Evolutionary conservation across 2,329 filamentous ascomycete genomes (phyloP).

Genomic region (Trichophyton simii): DNA sequence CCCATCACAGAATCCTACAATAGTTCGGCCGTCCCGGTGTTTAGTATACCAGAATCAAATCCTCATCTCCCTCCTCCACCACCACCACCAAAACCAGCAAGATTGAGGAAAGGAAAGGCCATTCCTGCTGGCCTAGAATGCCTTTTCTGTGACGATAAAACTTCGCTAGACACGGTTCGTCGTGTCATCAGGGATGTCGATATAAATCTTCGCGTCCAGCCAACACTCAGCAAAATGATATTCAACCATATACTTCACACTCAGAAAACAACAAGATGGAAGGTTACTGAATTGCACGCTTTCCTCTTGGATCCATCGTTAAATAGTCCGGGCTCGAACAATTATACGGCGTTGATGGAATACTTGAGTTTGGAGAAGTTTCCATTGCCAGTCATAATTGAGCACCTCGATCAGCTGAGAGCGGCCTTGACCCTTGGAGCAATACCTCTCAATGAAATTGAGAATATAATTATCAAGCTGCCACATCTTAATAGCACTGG

Average conservation of each 20-base stretch:
- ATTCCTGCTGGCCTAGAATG: background rate
- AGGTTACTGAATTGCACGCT: conserved; percentile 17
- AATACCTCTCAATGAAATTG: conserved; percentile 24
- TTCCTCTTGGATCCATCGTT: conserved; percentile 28
- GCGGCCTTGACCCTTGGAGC: conserved; percentile 25
- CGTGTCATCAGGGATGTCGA: conserved; percentile 18
- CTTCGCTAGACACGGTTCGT: conserved; percentile 19
- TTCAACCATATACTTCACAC: conserved; percentile 22
- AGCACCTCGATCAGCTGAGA: conserved; percentile 16
- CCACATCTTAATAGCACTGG: conserved; percentile 13
- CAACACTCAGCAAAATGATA: conserved; percentile 25
- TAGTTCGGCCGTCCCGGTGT: background rate
- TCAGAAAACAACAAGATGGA: conserved; percentile 8
- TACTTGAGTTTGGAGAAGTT: conserved; percentile 12
- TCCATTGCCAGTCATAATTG: conserved; percentile 13
- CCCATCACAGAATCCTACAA: background rate
- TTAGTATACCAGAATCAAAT: background rate
- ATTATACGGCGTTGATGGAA: conserved; percentile 23
- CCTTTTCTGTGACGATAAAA: background rate
- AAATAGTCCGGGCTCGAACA: conserved; percentile 25
- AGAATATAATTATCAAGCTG: conserved; percentile 21
- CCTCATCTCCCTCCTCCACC: background rate
- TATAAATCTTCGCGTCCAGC: conserved; percentile 25
- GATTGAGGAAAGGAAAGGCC: background rate
- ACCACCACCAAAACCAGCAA: background rate